Conservation (phyloP, 2,329 filamentous ascomycete species). For the Fusarium illudens region DNA sequence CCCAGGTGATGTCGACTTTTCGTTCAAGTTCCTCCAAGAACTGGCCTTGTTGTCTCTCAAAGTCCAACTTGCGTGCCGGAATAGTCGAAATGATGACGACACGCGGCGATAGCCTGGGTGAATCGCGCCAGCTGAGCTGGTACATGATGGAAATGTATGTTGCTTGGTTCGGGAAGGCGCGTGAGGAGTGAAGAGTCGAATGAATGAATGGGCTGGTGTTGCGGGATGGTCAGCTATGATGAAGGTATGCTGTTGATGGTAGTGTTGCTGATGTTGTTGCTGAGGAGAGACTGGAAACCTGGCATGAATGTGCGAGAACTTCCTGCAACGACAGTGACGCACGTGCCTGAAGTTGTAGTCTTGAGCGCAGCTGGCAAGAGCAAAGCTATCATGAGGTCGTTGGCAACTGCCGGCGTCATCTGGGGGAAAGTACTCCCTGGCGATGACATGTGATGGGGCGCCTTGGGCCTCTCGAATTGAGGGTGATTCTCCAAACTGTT, state of each 20-base stretch:
- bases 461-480: background rate
- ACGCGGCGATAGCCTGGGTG: background rate
- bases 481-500: background rate
- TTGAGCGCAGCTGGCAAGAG: background rate
- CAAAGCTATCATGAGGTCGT: background rate
- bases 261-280: background rate
- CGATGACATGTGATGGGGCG: background rate
- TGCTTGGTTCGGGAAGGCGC: background rate
- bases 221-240: background rate
- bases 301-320: background rate
- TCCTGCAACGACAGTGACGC: background rate
- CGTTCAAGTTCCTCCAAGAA: background rate
- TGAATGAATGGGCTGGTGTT: background rate
- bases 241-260: background rate
- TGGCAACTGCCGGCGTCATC: background rate
- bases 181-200: background rate
- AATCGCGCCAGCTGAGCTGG: background rate
- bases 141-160: background rate
- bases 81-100: background rate
- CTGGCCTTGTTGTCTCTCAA: background rate
- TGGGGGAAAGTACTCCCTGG: background rate
- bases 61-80: background rate
- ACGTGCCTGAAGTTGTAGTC: background rate
- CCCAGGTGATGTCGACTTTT: background rate
- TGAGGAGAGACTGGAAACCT: background rate